Conservation (phyloP, 1,139 yeast genomes). For the Blastobotrys niveus region DNA sequence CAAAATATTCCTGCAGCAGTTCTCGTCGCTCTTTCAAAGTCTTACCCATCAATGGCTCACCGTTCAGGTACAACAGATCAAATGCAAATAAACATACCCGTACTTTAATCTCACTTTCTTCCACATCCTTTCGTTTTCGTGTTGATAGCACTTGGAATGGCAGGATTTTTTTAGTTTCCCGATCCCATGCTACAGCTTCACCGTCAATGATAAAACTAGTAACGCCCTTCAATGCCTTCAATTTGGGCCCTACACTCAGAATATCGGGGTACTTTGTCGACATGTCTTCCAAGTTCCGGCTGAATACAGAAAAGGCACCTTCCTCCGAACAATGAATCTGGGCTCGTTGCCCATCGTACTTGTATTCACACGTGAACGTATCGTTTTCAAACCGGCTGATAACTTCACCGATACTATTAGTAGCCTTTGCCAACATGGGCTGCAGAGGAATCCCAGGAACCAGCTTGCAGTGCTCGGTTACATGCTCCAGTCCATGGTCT, state of each 20-base stretch:
- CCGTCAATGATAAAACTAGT: constrained; percentile 74
- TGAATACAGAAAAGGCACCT: constrained; percentile 71
- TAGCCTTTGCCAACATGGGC: constrained; percentile 98
- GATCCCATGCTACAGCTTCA: constrained; percentile 99
- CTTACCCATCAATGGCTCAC: constrained; percentile 60
- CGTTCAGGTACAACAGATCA: constrained; percentile 72
- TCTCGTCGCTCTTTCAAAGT: constrained; percentile 67
- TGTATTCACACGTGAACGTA: constrained; percentile 89
- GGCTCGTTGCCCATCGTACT: constrained; percentile 97
- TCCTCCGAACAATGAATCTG: constrained; percentile 73
- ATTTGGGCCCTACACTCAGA: constrained; percentile 58
- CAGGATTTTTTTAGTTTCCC: constrained; percentile 61
- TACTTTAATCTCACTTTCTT: constrained; percentile 79
- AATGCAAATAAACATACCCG: constrained; percentile 89
- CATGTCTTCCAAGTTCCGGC: constrained; percentile 97
- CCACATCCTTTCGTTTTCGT: constrained; percentile 88
- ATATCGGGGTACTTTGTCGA: constrained; percentile 93
- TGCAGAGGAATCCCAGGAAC: constrained; percentile 92
- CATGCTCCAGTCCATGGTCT: constrained; percentile 58
- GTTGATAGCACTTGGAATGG: constrained; percentile 94
- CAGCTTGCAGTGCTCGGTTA: constrained; percentile 64
- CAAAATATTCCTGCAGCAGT: constrained; percentile 51
- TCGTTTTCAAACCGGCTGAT: constrained; percentile 81
- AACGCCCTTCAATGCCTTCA: constrained; percentile 37
- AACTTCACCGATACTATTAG: constrained; percentile 85